phyloP scores from a whole-genome alignment of 768 basidiomycete species.

The Boletus rubescentipes region DNA sequence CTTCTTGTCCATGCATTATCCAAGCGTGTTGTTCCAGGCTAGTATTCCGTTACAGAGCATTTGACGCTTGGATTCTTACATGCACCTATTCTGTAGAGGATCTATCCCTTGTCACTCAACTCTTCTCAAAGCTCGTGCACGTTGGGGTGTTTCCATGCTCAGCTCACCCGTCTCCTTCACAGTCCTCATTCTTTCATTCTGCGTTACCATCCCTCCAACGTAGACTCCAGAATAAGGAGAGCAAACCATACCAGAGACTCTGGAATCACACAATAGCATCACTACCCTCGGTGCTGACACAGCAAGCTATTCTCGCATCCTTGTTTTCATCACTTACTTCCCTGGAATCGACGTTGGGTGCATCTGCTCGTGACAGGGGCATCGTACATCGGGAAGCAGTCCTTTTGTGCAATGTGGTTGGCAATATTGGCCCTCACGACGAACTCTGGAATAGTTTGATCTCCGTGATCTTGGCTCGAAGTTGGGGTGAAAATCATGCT shows the following conservation, averaged over 20 bases:
- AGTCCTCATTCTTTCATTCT: constrained; percentile 67
- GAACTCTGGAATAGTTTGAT: constrained; percentile 51
- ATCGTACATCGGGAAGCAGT: constrained; percentile 52
- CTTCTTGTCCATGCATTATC: constrained; percentile 48
- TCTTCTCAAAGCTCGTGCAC: constrained; percentile 66
- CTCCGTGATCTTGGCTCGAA: constrained; percentile 51
- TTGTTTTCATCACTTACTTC: constrained; percentile 50
- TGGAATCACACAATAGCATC: constrained; percentile 50
- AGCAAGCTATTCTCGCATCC: constrained; percentile 60
- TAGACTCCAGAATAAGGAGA: constrained; percentile 30
- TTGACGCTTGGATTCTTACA: constrained; percentile 8
- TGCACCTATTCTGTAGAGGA: constrained; percentile 34
- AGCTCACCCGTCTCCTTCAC: constrained; percentile 51
- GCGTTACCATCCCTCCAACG: constrained; percentile 49
- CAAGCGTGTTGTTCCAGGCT: constrained; percentile 40
- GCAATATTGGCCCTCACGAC: constrained; percentile 40
- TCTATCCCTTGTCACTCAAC: constrained; percentile 44
- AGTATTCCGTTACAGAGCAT: constrained; percentile 17
- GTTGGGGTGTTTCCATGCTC: constrained; percentile 62
- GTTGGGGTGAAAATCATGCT: constrained; percentile 59
- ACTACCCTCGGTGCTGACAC: constrained; percentile 49
- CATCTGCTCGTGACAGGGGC: constrained; percentile 36
- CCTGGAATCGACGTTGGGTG: constrained; percentile 32
- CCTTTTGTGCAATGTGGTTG: constrained; percentile 55
- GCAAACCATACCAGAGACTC: constrained; percentile 41